Percentiles rank a stretch among this genome's conserved stretches.
phyloP scores from a whole-genome alignment of 805 yeast genomes.

The Candida railenensis region DNA sequence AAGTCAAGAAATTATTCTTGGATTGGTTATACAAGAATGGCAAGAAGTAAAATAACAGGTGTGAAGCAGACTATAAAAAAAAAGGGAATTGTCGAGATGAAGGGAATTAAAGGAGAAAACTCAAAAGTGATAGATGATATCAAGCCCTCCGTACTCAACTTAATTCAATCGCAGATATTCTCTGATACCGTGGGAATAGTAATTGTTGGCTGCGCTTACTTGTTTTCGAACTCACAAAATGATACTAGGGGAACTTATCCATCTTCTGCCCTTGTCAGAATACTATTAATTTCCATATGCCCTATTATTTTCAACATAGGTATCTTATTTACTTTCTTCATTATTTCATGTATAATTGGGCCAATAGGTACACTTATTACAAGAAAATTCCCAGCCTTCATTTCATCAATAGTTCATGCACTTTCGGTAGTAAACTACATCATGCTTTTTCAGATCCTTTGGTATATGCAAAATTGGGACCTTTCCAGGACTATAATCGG shows the following conservation, averaged over 20 bases:
- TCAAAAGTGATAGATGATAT: slow-evolving; percentile 43
- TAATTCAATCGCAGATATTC: slow-evolving; percentile 39
- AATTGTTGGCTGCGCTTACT: slow-evolving; percentile 44
- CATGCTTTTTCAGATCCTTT: slow-evolving; percentile 58
- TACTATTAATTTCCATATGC: slow-evolving; percentile 42
- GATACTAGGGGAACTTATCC: slow-evolving; percentile 36
- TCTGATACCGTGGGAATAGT: slow-evolving; percentile 35
- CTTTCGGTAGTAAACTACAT: slow-evolving; percentile 53
- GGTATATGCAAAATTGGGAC: slow-evolving; percentile 69
- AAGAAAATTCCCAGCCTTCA: slow-evolving; percentile 44
- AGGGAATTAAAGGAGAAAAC: slow-evolving; percentile 21
- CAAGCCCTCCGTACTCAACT: slow-evolving; percentile 48
- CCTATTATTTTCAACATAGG: slow-evolving; percentile 48
- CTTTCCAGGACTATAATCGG: slow-evolving; percentile 61
- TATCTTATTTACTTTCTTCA: slow-evolving; percentile 39
- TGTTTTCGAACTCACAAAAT: slow-evolving; percentile 55
- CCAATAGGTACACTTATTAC: slow-evolving; percentile 48
- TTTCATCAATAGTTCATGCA: slow-evolving; percentile 59
- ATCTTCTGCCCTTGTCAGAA: slow-evolving; percentile 42
- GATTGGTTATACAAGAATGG: slow-evolving; percentile 49
- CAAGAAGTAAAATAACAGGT: slow-evolving; percentile 57
- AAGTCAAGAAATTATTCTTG: slow-evolving; percentile 33
- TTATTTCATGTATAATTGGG: slow-evolving; percentile 47
- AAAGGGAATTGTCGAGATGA: slow-evolving; percentile 6
- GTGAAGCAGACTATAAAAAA: slow-evolving; percentile 42